These are phyloP conservation scores for Saccharomyces kudriavzevii DNA, from an alignment of 805 yeast genomes.

Conservation along the genomic window DNA sequence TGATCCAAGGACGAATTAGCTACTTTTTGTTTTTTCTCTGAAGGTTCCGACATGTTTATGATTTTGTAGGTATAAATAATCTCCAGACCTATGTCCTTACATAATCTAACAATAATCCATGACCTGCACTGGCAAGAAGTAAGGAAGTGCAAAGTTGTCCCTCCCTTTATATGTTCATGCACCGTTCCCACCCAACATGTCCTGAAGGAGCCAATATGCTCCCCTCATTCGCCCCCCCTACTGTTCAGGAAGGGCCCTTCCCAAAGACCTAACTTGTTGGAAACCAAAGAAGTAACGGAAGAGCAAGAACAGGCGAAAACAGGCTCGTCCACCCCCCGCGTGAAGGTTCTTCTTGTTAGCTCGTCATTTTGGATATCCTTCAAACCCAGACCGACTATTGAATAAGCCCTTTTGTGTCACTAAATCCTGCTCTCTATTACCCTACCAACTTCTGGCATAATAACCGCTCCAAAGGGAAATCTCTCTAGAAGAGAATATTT, in stretches of 20 bases:
- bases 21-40: conserved; percentile 33
- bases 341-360: neutral
- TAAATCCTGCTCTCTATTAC: neutral
- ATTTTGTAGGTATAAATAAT: neutral
- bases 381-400: neutral
- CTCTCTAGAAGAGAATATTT: neutral
- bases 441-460: neutral
- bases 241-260: neutral
- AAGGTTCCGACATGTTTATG: conserved; percentile 18
- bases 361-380: neutral
- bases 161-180: neutral
- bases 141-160: neutral
- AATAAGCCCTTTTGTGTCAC: neutral
- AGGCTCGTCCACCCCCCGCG: neutral
- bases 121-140: neutral
- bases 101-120: neutral
- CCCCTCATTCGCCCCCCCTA: neutral
- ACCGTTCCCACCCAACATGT: neutral
- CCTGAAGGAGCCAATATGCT: neutral
- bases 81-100: neutral
- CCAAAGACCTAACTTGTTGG: neutral
- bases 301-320: neutral
- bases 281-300: neutral
- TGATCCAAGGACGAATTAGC: conserved; percentile 69
- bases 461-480: neutral